Conservation (phyloP, 257 asterid genomes). For the Solanum habrochaites region DNA sequence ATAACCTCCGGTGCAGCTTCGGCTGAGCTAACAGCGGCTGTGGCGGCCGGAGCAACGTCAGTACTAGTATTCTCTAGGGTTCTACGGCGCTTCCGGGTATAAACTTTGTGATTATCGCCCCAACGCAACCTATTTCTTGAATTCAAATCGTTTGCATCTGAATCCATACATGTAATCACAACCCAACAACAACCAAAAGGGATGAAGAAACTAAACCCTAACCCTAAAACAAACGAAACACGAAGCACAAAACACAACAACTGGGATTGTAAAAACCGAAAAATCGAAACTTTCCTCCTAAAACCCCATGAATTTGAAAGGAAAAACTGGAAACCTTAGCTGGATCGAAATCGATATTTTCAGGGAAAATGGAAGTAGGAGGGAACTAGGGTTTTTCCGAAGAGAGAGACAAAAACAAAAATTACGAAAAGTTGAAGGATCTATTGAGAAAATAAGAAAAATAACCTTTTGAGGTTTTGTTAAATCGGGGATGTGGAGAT, state of each 20-base stretch:
- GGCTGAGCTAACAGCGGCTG: neutral
- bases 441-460: neutral
- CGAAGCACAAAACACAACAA: neutral
- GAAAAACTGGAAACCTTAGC: neutral
- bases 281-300: slow-evolving; percentile 4
- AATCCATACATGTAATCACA: slow-evolving; percentile 31
- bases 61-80: neutral
- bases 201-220: slow-evolving; percentile 6
- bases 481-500: neutral
- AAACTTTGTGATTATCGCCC: slow-evolving; percentile 17
- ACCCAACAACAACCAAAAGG: neutral
- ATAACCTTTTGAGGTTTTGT: neutral
- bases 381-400: neutral
- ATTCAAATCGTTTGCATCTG: slow-evolving; percentile 13
- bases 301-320: neutral
- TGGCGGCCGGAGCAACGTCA: neutral
- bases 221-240: neutral
- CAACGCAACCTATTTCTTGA: slow-evolving; percentile 11
- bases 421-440: neutral
- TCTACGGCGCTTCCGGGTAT: slow-evolving; percentile 18
- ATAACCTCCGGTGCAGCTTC: neutral
- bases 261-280: neutral
- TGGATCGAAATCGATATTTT: neutral
- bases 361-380: neutral
- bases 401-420: neutral